A percentile compares a stretch with the other conserved stretches of the same genome.
Evolutionary conservation across 1,139 yeast species (phyloP).

Genomic region (Yamadazyma membranifaciens): DNA sequence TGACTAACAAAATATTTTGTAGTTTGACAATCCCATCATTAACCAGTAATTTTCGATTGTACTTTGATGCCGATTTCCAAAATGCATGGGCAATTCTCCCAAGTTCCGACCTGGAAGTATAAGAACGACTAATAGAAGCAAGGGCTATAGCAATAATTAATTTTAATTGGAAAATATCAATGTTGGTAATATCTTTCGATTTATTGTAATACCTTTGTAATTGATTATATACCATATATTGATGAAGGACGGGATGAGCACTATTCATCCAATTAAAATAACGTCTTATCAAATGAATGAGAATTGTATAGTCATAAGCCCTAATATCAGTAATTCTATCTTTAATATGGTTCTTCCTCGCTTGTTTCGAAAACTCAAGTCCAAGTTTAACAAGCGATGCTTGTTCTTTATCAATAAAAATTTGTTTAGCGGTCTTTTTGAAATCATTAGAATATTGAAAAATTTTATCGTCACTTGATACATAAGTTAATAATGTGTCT

Average conservation of each 20-base stretch:
- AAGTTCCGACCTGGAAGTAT: slow-evolving; percentile 12
- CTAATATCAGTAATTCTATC: slow-evolving; percentile 11
- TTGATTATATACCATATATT: slow-evolving; percentile 10
- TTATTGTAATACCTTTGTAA: slow-evolving; percentile 9
- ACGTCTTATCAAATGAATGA: slow-evolving; percentile 9
- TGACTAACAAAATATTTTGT: slow-evolving; percentile 10
- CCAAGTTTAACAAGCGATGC: slow-evolving; percentile 12
- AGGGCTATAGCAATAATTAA: slow-evolving; percentile 14
- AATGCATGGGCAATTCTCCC: slow-evolving; percentile 13
- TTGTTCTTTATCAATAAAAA: slow-evolving; percentile 13
- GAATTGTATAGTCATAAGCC: slow-evolving; percentile 12
- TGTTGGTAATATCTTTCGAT: slow-evolving; percentile 6
- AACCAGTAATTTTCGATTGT: slow-evolving; percentile 1
- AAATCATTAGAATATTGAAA: slow-evolving; percentile 4
- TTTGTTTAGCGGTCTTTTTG: slow-evolving; percentile 9
- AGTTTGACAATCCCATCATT: slow-evolving; percentile 11
- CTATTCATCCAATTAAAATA: slow-evolving; percentile 14
- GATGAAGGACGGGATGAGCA: slow-evolving; percentile 14
- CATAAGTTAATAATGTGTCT: neutral
- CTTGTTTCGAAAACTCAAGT: slow-evolving; percentile 12
- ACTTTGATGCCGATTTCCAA: slow-evolving; percentile 13
- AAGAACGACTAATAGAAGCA: slow-evolving; percentile 12
- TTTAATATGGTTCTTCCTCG: slow-evolving; percentile 8
- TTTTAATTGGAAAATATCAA: slow-evolving; percentile 12
- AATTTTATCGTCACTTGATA: slow-evolving; percentile 6